Evolutionary conservation across 306 rosid genomes (phyloP).

Genomic region (Cicer cuneatum): DNA sequence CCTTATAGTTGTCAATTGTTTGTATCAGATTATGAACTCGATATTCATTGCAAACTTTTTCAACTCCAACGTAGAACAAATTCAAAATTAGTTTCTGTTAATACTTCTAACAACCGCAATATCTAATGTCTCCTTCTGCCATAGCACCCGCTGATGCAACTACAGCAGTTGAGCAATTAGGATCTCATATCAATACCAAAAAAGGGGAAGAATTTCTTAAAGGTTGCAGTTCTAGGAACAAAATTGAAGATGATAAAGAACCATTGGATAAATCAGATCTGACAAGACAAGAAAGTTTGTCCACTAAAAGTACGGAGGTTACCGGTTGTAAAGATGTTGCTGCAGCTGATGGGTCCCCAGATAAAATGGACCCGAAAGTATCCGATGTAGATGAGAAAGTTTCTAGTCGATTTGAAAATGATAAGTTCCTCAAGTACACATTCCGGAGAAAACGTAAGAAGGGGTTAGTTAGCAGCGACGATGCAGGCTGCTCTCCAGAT

Average conservation of each 20-base stretch:
- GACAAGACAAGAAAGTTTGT: slow-evolving; percentile 53
- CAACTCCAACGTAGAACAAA: too few relatives aligned
- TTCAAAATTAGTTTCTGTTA: too few relatives aligned
- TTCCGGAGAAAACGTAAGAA: slow-evolving; percentile 84
- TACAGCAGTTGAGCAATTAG: slow-evolving; percentile 46
- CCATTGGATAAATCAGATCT: slow-evolving; percentile 51
- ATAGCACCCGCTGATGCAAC: slow-evolving; percentile 40
- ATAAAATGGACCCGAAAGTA: slow-evolving; percentile 48
- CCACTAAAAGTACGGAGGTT: slow-evolving; percentile 50
- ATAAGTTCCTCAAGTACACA: slow-evolving; percentile 73
- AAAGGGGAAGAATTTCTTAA: slow-evolving; percentile 47
- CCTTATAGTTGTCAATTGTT: too few relatives aligned
- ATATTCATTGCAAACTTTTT: too few relatives aligned
- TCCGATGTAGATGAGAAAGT: slow-evolving; percentile 53
- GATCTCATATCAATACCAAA: slow-evolving; percentile 42
- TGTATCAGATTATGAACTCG: too few relatives aligned
- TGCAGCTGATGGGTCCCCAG: slow-evolving; percentile 42
- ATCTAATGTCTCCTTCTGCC: slow-evolving; percentile 41
- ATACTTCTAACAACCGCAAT: too few relatives aligned
- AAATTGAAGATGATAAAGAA: slow-evolving; percentile 47
- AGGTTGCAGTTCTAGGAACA: slow-evolving; percentile 53
- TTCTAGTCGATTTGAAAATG: slow-evolving; percentile 54
- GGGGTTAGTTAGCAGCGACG: slow-evolving; percentile 57
- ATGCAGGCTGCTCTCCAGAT: slow-evolving; percentile 53
- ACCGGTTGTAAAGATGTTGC: slow-evolving; percentile 52